Percentiles rank a stretch among this genome's conserved stretches.
Evolutionary conservation across 225 moss, liverwort and hornwort species (phyloP).

Genomic region (Sphagnum contortum): DNA sequence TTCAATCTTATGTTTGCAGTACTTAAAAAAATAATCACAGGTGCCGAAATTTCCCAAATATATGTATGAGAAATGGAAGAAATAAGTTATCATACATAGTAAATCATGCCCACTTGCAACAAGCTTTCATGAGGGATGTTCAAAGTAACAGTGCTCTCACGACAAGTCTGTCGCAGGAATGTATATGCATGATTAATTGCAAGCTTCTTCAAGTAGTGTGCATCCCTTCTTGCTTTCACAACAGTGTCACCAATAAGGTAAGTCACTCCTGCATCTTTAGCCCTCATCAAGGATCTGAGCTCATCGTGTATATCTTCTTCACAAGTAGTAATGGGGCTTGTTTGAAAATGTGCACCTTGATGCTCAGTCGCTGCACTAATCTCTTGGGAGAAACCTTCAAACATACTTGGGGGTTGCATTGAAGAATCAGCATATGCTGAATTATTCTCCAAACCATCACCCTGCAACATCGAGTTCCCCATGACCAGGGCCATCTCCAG

Average conservation of each 20-base stretch:
- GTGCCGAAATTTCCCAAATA: too few species aligned
- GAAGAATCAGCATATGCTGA: too few species aligned
- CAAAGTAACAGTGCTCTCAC: slow-evolving; percentile 18
- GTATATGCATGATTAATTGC: slow-evolving; percentile 23
- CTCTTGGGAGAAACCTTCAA: too few species aligned
- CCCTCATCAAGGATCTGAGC: slow-evolving; percentile 12
- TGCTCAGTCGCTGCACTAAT: too few species aligned
- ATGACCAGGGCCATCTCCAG: neutral
- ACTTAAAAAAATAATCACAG: too few species aligned
- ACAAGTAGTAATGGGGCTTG: too few species aligned
- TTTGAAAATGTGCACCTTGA: too few species aligned
- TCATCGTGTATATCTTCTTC: slow-evolving; percentile 14
- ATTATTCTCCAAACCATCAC: too few species aligned
- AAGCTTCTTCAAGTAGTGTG: slow-evolving; percentile 27
- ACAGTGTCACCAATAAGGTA: slow-evolving; percentile 33
- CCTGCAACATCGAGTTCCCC: too few species aligned
- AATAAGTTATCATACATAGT: slow-evolving; percentile 10
- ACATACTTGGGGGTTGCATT: too few species aligned
- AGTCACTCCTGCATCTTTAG: slow-evolving; percentile 25
- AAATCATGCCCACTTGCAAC: slow-evolving; percentile 46
- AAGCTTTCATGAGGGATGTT: slow-evolving; percentile 40
- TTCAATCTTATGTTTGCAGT: too few species aligned
- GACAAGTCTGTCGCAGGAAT: slow-evolving; percentile 31
- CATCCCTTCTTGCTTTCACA: slow-evolving; percentile 18
- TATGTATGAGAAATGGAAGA: too few species aligned